Evolutionary conservation across 139 green algal genomes (phyloP), one percentile per base, ranked within the genome.

Genomic region (Chlamydomonas sp.): DNA sequence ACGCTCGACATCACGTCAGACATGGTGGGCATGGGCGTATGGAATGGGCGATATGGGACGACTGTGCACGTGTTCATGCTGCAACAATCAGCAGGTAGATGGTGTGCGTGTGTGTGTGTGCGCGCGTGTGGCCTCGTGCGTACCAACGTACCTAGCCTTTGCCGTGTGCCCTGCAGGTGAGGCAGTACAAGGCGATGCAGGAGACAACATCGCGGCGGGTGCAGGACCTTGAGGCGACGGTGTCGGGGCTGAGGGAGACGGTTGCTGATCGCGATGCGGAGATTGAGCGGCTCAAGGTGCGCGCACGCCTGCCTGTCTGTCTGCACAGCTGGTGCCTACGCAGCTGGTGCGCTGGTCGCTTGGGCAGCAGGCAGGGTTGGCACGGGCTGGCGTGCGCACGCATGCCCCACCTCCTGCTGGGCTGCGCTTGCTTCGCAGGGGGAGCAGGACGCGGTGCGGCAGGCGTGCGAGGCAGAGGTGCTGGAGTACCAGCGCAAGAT

Each of bases 111-210:
- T n/a, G n/a, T n/a, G n/a, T n/a, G n/a, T n/a, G n/a, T n/a, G n/a
- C n/a, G n/a, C n/a, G n/a, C n/a, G 13, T 16, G 16, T 54, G 13
- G 43, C 43, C 13, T 13, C 43, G 13, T 13, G 43, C 13, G 13
- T 54, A 26, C 16, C 16, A 54, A 16, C 43, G 13, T 13, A 54
- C 13, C 13, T 13, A 54, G 13, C 43, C 16, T 26, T 16, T 54
- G 13, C 16, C 16, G 13, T 26, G 43, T 54, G 43, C 43, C 16
- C 13, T 54, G 26, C 60, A 67, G 28, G 29, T 57, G 3, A 35
- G 62, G 36, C 80, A 86, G 76, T 83, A 86, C 70, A 86, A 86
- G 62, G 70, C 68, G 10, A 84, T 81, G 78, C 73, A 80, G 64
- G 71, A 83, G 37, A 70, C 80, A 34, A 34, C 82, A 37, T 39